A percentile compares a stretch with the other conserved stretches of the same genome.
Evolutionary conservation across 2,329 filamentous ascomycete genomes (phyloP).

Genomic region (Aspergillus versicolor): DNA sequence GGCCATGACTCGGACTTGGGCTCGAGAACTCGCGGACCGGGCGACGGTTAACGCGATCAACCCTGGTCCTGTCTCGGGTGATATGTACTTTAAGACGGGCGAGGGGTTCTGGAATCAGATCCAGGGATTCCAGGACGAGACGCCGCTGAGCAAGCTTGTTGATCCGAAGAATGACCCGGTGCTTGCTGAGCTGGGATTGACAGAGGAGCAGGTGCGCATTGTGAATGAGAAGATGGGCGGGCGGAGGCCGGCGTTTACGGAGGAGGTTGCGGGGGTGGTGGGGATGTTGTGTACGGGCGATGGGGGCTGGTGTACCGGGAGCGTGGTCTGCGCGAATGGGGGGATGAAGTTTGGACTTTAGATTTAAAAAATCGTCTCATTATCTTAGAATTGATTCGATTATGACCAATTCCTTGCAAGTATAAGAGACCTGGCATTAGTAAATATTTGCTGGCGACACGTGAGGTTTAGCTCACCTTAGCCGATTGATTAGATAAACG

Average conservation of each 20-base stretch:
- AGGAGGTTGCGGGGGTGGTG: slow-evolving; percentile 73
- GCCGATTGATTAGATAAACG: slow-evolving; percentile 1
- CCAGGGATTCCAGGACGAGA: slow-evolving; percentile 60
- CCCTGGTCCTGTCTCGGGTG: slow-evolving; percentile 65
- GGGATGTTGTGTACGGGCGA: slow-evolving; percentile 73
- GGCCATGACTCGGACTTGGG: slow-evolving; percentile 69
- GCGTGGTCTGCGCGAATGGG: slow-evolving; percentile 77
- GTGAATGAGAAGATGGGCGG: slow-evolving; percentile 59
- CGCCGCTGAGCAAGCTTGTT: slow-evolving; percentile 63
- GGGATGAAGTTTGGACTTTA: slow-evolving; percentile 56
- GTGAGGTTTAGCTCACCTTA: not conserved
- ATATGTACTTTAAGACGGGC: slow-evolving; percentile 62
- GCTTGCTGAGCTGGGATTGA: slow-evolving; percentile 55
- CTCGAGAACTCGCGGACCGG: slow-evolving; percentile 60
- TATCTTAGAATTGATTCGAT: not conserved
- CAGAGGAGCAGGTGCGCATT: slow-evolving; percentile 61
- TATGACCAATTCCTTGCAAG: no score
- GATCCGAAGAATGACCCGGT: slow-evolving; percentile 56
- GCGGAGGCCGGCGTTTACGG: slow-evolving; percentile 62
- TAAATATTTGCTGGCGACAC: not conserved
- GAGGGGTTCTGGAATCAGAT: slow-evolving; percentile 59
- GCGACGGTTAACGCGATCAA: slow-evolving; percentile 67
- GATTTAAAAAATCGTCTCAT: not conserved
- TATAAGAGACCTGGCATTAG: not conserved
- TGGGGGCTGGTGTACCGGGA: slow-evolving; percentile 74